Base-by-base conservation (phyloP, 768 basidiomycete species). In the Pholiota molesta region DNA sequence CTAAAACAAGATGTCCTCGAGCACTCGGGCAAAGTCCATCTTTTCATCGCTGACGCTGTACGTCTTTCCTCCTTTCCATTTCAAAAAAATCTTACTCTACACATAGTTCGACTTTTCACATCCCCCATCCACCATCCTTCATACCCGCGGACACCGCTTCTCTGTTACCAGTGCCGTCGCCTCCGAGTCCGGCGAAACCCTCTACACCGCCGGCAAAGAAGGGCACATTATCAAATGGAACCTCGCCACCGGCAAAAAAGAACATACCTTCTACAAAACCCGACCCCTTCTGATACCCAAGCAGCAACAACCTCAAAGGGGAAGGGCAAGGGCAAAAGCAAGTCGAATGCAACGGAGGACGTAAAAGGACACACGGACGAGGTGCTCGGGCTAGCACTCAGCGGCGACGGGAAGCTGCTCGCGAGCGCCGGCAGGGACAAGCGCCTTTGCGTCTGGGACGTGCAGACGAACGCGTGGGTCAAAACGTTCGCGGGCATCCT, bases 151-250 rank as follows among this genome's bases (percentile, higher is more conserved):
- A 2, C 93, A 96, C 73, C 82, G 90, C 44, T 82, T 92, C 59
- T 84, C 93, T 8, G 84, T 95, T 11, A 97, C 97, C 1, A 87
- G 88, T 29, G 91, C 95, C 2, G 84, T 90, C 23, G 86, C 89
- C 2, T 89, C 93, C 1, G 84, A 89, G 54, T 86, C 91, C 28
- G 87, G 83, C 14, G 81, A 80, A 57, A 85, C 84, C 70, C 83
- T 99, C n/a, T 98, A 90, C 73, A 94, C 94, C 0, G 79, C 95
- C 0, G 91, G 91, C 9, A 99, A 99, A 72, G 94, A 97, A 69
- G 97, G 97, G 1, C 80, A 83, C 13, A 93, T 99, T 70, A 83
- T 90, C 58, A 92, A 94, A 73, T 95, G 92, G 91, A 86, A 92
- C 69, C 78, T 96, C 28, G 72, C 71, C 10, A 84, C 83, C 0